Evolutionary conservation across 441 rosid species (phyloP), one percentile per base, ranked within the genome.

Genomic region (Lepidium campestre): DNA sequence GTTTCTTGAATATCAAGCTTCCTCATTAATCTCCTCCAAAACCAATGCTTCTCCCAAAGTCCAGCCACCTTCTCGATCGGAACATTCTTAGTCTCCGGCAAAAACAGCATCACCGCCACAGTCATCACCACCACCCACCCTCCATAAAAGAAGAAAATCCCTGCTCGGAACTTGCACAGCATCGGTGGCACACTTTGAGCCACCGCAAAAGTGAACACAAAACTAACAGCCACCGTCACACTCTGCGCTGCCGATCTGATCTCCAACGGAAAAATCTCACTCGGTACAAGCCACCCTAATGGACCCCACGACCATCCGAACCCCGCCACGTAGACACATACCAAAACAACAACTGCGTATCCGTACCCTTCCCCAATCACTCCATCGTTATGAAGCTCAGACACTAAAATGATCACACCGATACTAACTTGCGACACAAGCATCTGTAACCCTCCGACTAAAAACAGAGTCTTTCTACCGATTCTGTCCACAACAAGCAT

Each of bases 271-370:
- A 73, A 83, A 3, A 86, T 76, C 77, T 83, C 88, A 17, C 86
- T 86, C 2, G 86, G 88, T 48, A 86, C 80, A 23, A 85, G 46
- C 85, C 85, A 83, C 27, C 91, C 86, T 60, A 83, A 46, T 15
- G 85, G 91, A 13, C 88, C 91, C 91, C 88, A 86, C 1, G 91
- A 86, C 84, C 86, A 82, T 5, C 78, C 91, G n/a, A 83, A 86
- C 36, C 88, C 88, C 0, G 86, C 71, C 3, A 82, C 86, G 44
- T 76, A 86, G 1, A 83, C 44, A 41, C 85, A 86, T 12, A 86
- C 77, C 60, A 80, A 40, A 29, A 79, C 55, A 49, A 83, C 39
- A 23, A 86, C 73, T 14, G 74, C 37, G 53, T 75, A 69, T 12
- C 68, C 81, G 1, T 75, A 58, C 4, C 54, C 31, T 57, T 64